phyloP scores from a whole-genome alignment of 2,329 filamentous ascomycete species.

The Helotiales sp. region DNA sequence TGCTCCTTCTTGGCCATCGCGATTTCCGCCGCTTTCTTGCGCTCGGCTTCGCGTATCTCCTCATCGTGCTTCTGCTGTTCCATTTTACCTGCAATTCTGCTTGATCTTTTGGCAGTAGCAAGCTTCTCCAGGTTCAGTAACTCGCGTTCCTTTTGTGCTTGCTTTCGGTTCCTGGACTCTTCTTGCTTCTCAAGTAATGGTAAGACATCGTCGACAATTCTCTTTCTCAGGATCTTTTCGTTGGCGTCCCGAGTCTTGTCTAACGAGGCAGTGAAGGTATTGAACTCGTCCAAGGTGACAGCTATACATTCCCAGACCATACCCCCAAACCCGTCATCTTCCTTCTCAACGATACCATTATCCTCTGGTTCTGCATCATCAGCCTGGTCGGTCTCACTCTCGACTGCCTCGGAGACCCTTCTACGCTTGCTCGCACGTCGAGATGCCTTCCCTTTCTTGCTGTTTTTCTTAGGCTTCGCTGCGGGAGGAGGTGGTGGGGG shows the following conservation, averaged over 20 bases:
- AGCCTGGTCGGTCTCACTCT: constrained; percentile 47
- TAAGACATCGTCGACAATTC: constrained; percentile 77
- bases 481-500: constrained; percentile 61
- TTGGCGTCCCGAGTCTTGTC: constrained; percentile 80
- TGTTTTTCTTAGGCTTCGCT: constrained; percentile 67
- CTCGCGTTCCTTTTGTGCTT: constrained; percentile 74
- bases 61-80: constrained; percentile 80
- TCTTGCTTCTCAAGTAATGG: constrained; percentile 83
- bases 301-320: constrained; percentile 93
- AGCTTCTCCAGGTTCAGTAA: constrained; percentile 82
- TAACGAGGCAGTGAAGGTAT: constrained; percentile 71
- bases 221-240: constrained; percentile 76
- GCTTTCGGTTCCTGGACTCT: constrained; percentile 73
- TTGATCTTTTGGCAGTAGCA: constrained; percentile 93
- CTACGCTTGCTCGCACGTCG: constrained; percentile 75
- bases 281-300: constrained; percentile 79
- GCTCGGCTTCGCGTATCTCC: constrained; percentile 71
- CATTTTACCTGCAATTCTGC: constrained; percentile 79
- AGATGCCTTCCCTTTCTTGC: constrained; percentile 66
- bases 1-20: constrained; percentile 70
- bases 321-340: constrained; percentile 71
- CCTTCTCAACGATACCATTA: constrained; percentile 46
- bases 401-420: constrained; percentile 56
- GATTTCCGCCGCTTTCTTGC: constrained; percentile 67
- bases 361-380: constrained; percentile 47